A percentile compares a stretch with the other conserved stretches of the same genome.
Conservation (phyloP, 805 yeast genomes). For the Monosporozyma aerobia region DNA sequence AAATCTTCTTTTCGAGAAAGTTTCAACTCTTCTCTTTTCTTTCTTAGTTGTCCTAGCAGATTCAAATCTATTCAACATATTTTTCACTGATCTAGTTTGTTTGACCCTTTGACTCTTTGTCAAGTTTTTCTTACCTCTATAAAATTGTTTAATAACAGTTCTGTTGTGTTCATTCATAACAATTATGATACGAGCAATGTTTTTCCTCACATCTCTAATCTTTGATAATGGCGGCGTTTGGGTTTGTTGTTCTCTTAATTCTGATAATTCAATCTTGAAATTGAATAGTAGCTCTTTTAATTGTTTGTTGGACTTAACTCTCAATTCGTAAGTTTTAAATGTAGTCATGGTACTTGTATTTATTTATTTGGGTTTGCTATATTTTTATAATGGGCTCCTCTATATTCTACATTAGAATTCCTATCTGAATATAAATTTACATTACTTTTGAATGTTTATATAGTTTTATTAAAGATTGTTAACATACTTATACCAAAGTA, state of each 20-base stretch:
- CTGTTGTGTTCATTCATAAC: slow-evolving; percentile 95
- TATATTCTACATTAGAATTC: too few species aligned
- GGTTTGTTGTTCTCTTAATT: slow-evolving; percentile 91
- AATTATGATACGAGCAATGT: slow-evolving; percentile 97
- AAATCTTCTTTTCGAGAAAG: slow-evolving; percentile 95
- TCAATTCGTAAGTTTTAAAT: slow-evolving; percentile 90
- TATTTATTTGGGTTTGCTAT: too few species aligned
- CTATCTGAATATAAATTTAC: too few species aligned
- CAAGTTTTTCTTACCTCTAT: slow-evolving; percentile 88
- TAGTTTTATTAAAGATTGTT: too few species aligned
- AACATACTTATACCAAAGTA: too few species aligned
- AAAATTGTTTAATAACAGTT: slow-evolving; percentile 87
- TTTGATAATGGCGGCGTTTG: slow-evolving; percentile 89
- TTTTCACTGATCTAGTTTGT: slow-evolving; percentile 99
- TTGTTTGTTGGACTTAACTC: slow-evolving; percentile 94
- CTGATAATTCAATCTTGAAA: slow-evolving; percentile 92
- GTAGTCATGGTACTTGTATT: slow-evolving; percentile 44
- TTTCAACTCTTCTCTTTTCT: slow-evolving; percentile 84
- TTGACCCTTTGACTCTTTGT: slow-evolving; percentile 93
- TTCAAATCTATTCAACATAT: slow-evolving; percentile 86
- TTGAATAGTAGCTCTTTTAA: slow-evolving; percentile 90
- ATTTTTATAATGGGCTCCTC: too few species aligned
- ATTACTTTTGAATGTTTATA: too few species aligned
- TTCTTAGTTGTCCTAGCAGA: slow-evolving; percentile 72
- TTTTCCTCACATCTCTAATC: slow-evolving; percentile 95